Percentiles rank a stretch among this genome's conserved stretches.
Evolutionary conservation across 2,329 filamentous ascomycete genomes (phyloP).

Genomic region (Neoarthrinium moseri): DNA sequence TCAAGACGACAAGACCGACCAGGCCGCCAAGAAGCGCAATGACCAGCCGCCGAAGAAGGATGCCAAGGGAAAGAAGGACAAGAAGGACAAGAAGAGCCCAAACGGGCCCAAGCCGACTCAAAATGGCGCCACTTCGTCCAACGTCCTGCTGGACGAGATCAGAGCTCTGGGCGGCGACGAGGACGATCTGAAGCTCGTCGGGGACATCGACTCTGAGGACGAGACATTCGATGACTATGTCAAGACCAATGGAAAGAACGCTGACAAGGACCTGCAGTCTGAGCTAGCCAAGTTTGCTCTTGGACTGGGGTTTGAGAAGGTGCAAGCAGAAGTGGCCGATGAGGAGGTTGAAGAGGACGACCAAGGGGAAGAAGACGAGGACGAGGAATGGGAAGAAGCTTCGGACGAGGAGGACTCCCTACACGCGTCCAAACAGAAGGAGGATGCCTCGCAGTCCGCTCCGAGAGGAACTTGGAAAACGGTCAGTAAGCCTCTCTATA

Average conservation of each 20-base stretch:
- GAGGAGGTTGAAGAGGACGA: constrained; percentile 31
- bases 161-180: constrained; percentile 64
- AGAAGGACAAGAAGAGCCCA: not conserved
- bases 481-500: constrained; percentile 38
- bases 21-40: constrained; percentile 15
- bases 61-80: constrained; percentile 7
- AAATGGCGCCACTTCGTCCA: constrained; percentile 17
- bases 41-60: constrained; percentile 11
- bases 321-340: constrained; percentile 35
- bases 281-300: constrained; percentile 53
- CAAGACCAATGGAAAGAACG: constrained; percentile 28
- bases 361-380: constrained; percentile 31
- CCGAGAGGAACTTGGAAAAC: constrained; percentile 33
- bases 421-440: constrained; percentile 29
- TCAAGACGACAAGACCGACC: constrained; percentile 22
- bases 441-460: constrained; percentile 18
- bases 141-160: constrained; percentile 59
- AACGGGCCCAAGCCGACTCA: constrained; percentile 11
- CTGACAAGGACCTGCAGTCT: constrained; percentile 46
- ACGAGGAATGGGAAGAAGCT: constrained; percentile 33
- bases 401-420: constrained; percentile 26
- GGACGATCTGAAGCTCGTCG: constrained; percentile 61
- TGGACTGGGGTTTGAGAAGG: constrained; percentile 46
- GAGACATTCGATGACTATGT: constrained; percentile 36
- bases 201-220: constrained; percentile 50